phyloP scores from a whole-genome alignment of 2,329 filamentous ascomycete species.

The Hirsutella minnesotensis region DNA sequence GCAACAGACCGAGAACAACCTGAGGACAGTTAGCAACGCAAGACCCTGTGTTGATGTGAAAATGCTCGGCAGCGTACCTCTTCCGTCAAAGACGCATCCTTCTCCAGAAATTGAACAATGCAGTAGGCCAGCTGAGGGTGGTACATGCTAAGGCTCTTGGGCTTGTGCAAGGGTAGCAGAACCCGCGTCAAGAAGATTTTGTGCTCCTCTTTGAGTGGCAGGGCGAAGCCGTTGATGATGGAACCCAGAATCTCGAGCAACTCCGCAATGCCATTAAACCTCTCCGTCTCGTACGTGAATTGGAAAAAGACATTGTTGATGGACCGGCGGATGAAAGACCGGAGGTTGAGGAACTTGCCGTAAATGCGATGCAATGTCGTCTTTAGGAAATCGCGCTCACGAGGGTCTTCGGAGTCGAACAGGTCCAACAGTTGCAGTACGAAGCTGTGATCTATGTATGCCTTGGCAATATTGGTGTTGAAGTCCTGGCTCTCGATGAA shows the following conservation, averaged over 20 bases:
- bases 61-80: constrained; percentile 63
- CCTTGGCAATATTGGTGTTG: constrained; percentile 98
- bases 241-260: constrained; percentile 92
- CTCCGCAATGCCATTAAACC: constrained; percentile 97
- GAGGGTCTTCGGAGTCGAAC: constrained; percentile 94
- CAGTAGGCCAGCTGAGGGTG: constrained; percentile 97
- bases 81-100: constrained; percentile 92
- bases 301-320: constrained; percentile 99
- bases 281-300: constrained; percentile 96
- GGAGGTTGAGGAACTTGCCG: constrained; percentile 94
- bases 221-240: constrained; percentile 96
- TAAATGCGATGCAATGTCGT: constrained; percentile 97
- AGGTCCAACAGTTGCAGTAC: constrained; percentile 93
- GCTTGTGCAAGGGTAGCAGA: constrained; percentile 88
- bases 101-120: constrained; percentile 97
- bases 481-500: constrained; percentile 99
- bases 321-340: constrained; percentile 92
- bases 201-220: constrained; percentile 96
- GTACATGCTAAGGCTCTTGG: constrained; percentile 99
- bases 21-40: constrained; percentile 17
- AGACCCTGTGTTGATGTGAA: too few relatives aligned
- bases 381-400: constrained; percentile 95
- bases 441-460: constrained; percentile 96
- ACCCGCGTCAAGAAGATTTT: constrained; percentile 95
- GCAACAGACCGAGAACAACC: constrained; percentile 86